A percentile compares a stretch with the other conserved stretches of the same genome.
Evolutionary conservation across 352 stramenopile genomes (phyloP).

Genomic region (Phytophthora chlamydospora): DNA sequence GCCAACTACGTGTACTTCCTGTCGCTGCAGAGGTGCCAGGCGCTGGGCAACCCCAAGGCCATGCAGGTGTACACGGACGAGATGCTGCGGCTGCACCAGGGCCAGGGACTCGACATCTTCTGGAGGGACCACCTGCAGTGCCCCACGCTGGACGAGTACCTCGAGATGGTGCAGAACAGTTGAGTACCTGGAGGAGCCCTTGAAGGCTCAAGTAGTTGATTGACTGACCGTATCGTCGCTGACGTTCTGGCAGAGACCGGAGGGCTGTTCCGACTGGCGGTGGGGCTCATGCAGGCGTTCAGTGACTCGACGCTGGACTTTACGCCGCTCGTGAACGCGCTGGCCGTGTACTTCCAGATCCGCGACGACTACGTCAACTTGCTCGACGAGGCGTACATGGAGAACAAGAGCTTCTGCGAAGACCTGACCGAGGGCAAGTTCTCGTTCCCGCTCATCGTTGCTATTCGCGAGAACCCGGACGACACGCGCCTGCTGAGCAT

Average conservation of each 20-base stretch:
- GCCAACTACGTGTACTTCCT: slow-evolving; percentile 99
- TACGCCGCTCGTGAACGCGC: slow-evolving; percentile 90
- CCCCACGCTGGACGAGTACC: slow-evolving; percentile 93
- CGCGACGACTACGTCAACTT: slow-evolving; percentile 98
- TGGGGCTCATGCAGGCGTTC: slow-evolving; percentile 95
- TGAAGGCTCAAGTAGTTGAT: background rate
- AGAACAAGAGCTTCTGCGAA: slow-evolving; percentile 98
- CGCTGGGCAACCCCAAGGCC: slow-evolving; percentile 80
- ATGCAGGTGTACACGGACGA: slow-evolving; percentile 95
- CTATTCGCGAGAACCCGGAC: slow-evolving; percentile 63
- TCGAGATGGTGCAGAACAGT: slow-evolving; percentile 96
- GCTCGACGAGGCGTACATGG: slow-evolving; percentile 95
- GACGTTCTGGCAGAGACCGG: slow-evolving; percentile 84
- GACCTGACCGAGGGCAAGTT: slow-evolving; percentile 99
- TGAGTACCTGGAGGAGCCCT: slow-evolving; percentile 23
- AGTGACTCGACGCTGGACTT: slow-evolving; percentile 79
- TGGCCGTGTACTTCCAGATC: slow-evolving; percentile 98
- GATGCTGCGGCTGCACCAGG: slow-evolving; percentile 95
- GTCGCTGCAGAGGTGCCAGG: slow-evolving; percentile 93
- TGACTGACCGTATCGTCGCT: slow-evolving; percentile 1
- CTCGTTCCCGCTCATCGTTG: slow-evolving; percentile 90
- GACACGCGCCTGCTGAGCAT: slow-evolving; percentile 95
- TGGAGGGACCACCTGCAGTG: slow-evolving; percentile 92
- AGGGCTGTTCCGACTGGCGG: slow-evolving; percentile 95
- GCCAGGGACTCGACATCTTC: slow-evolving; percentile 96